phyloP scores from a whole-genome alignment of 2,329 filamentous ascomycete species.

The Apiospora sp. region DNA sequence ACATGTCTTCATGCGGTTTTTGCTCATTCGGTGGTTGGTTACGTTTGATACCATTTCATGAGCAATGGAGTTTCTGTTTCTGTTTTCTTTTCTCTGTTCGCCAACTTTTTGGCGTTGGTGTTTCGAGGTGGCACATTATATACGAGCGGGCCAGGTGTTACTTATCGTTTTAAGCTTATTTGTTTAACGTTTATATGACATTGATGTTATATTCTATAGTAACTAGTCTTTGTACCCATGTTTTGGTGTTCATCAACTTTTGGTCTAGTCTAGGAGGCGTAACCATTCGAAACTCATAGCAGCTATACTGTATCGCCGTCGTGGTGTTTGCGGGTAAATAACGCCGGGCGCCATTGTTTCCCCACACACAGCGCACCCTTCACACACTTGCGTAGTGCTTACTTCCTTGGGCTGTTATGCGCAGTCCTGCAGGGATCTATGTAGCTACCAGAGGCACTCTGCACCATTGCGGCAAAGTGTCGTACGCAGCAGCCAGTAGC shows the following conservation, averaged over 20 bases:
- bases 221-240: not conserved
- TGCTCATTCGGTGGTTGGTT: slow-evolving; percentile 4
- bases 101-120: not conserved
- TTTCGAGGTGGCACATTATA: not conserved
- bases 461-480: not conserved
- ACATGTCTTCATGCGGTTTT: not conserved
- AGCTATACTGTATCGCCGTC: not conserved
- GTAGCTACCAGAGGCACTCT: not conserved
- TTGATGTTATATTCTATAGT: not conserved
- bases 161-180: not conserved
- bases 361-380: not conserved
- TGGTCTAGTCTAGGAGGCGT: not conserved
- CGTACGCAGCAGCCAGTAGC: not conserved
- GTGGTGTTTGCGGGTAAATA: not conserved
- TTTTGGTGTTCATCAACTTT: not conserved
- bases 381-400: not conserved
- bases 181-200: not conserved
- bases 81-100: not conserved
- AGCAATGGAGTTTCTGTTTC: not conserved
- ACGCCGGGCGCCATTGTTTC: not conserved
- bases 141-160: not conserved
- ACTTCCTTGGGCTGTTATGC: not conserved
- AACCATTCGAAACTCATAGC: not conserved
- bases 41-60: slow-evolving; percentile 5
- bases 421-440: not conserved